These are phyloP conservation scores for Aspergillus egyptiacus DNA, from an alignment of 495 filamentous ascomycete genomes.

Conservation along the genomic window DNA sequence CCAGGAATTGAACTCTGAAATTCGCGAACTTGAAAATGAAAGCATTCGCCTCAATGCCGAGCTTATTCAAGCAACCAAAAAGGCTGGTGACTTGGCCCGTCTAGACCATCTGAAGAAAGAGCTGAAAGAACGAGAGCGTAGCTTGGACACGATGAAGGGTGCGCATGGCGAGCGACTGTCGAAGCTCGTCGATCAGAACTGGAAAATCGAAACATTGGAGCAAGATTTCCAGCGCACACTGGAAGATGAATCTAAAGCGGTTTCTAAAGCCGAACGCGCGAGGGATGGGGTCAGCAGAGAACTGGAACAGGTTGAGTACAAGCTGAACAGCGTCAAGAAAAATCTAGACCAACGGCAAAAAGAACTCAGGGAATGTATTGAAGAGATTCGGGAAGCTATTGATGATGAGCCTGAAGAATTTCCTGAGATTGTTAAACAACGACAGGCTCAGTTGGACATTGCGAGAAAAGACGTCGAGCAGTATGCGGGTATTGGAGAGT, in stretches of 20 bases:
- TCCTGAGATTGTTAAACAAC: constrained; percentile 43
- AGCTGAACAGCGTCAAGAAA: constrained; percentile 57
- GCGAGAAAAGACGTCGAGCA: constrained; percentile 59
- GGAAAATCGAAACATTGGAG: constrained; percentile 67
- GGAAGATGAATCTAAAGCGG: constrained; percentile 45
- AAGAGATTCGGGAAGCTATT: constrained; percentile 44
- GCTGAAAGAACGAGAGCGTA: constrained; percentile 59
- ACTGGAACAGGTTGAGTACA: constrained; percentile 71
- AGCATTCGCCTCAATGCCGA: constrained; percentile 64
- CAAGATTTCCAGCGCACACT: constrained; percentile 61
- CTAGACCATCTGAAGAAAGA: constrained; percentile 75
- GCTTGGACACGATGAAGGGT: constrained; percentile 67
- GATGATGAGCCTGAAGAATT: constrained; percentile 51
- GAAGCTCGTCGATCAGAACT: constrained; percentile 53
- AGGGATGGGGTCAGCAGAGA: constrained; percentile 66
- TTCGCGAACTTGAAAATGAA: constrained; percentile 63
- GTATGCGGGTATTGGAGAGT: constrained; percentile 55
- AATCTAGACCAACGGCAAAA: constrained; percentile 56
- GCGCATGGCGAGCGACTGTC: constrained; percentile 67
- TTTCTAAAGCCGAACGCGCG: constrained; percentile 56
- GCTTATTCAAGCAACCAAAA: constrained; percentile 69
- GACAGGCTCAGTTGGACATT: constrained; percentile 56
- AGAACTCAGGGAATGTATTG: constrained; percentile 55
- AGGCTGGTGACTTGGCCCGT: constrained; percentile 71
- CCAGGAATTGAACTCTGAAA: constrained; percentile 51